phyloP scores from a whole-genome alignment of 441 rosid species.

The Hura crepitans region DNA sequence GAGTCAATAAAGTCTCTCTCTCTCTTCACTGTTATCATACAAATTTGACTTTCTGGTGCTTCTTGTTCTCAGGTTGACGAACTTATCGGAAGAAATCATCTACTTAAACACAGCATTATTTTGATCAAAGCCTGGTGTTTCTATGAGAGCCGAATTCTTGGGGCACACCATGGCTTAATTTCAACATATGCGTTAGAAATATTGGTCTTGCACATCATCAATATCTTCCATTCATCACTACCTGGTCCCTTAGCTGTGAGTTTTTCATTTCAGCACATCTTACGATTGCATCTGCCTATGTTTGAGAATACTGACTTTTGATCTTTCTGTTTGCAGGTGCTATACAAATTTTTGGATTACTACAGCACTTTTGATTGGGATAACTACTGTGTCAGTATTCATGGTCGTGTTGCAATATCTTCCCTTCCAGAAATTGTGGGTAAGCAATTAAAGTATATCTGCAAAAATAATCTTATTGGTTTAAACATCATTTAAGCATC shows the following conservation, averaged over 20 bases:
- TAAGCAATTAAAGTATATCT: constrained; percentile 30
- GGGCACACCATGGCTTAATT: constrained; percentile 79
- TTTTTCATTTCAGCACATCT: constrained; percentile 21
- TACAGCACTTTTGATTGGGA: constrained; percentile 85
- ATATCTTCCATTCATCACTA: constrained; percentile 64
- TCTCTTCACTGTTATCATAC: neutral
- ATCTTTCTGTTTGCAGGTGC: constrained; percentile 50
- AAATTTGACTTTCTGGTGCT: constrained; percentile 2
- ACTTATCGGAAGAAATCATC: constrained; percentile 68
- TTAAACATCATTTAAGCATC: constrained; percentile 2
- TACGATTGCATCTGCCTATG: constrained; percentile 16
- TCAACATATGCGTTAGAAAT: constrained; percentile 85
- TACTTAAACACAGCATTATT: constrained; percentile 75
- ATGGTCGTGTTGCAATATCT: constrained; percentile 58
- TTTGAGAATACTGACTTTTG: constrained; percentile 8
- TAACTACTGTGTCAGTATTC: constrained; percentile 48
- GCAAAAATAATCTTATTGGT: constrained; percentile 16
- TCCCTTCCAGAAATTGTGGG: constrained; percentile 51
- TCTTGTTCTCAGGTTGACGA: constrained; percentile 59
- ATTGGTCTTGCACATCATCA: constrained; percentile 66
- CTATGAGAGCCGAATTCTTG: constrained; percentile 92
- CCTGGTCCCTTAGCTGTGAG: constrained; percentile 76
- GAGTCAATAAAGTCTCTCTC: neutral
- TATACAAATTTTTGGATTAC: constrained; percentile 72
- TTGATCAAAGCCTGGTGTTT: constrained; percentile 94